Conservation (phyloP, 805 yeast species). For the Ogataea zsoltii region DNA sequence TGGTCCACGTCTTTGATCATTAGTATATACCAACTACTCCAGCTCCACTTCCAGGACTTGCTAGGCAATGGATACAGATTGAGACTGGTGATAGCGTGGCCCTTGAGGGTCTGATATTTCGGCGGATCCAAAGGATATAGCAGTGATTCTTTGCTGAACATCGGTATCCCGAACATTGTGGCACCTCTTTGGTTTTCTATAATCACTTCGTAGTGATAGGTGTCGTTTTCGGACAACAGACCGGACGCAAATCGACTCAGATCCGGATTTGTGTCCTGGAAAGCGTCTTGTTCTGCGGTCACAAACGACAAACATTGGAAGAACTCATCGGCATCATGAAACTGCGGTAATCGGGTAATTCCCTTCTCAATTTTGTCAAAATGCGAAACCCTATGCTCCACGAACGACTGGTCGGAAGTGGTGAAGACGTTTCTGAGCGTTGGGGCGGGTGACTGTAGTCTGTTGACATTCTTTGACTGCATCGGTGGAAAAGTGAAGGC, state of each 20-base stretch:
- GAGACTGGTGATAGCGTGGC: slow-evolving; percentile 35
- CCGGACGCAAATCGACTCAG: slow-evolving; percentile 12
- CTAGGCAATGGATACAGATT: slow-evolving; percentile 48
- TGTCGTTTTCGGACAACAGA: slow-evolving; percentile 4
- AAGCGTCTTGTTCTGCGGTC: slow-evolving; percentile 12
- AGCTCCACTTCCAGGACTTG: slow-evolving; percentile 52
- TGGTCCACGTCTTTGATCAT: slow-evolving; percentile 60
- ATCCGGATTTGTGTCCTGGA: slow-evolving; percentile 12
- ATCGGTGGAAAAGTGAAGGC: neutral
- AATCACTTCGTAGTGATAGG: slow-evolving; percentile 39
- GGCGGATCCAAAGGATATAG: slow-evolving; percentile 54
- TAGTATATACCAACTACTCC: slow-evolving; percentile 55
- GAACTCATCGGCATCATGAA: slow-evolving; percentile 28
- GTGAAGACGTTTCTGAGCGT: slow-evolving; percentile 2
- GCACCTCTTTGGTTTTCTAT: slow-evolving; percentile 58
- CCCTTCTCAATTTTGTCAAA: slow-evolving; percentile 29
- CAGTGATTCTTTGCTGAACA: slow-evolving; percentile 47
- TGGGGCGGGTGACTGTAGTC: neutral
- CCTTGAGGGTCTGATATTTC: slow-evolving; percentile 45
- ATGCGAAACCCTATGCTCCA: slow-evolving; percentile 25
- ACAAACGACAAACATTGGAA: slow-evolving; percentile 26
- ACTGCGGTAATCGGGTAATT: slow-evolving; percentile 32
- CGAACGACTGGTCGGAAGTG: slow-evolving; percentile 3
- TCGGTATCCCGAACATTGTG: slow-evolving; percentile 51
- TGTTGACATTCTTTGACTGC: neutral